Evolutionary conservation across 441 rosid species (phyloP).

Genomic region (Mallotus japonicus): DNA sequence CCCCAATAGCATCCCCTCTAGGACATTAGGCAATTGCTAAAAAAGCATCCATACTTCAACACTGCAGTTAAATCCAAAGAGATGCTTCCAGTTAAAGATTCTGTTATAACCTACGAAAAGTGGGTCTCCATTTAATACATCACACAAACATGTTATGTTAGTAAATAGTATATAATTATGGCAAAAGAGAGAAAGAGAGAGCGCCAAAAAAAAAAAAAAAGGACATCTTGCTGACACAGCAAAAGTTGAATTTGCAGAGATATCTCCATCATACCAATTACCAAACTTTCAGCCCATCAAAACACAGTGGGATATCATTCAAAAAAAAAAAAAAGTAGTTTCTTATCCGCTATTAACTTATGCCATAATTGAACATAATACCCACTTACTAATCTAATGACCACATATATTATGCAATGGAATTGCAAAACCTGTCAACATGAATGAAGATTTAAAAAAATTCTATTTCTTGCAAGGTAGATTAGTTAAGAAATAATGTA

Average conservation of each 20-base stretch:
- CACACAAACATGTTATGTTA: constrained; percentile 13
- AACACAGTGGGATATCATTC: constrained; percentile 6
- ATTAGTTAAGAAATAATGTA: not conserved
- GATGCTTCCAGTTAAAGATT: constrained; percentile 24
- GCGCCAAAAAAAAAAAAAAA: too few relatives aligned
- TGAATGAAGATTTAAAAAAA: not conserved
- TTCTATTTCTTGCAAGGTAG: not conserved
- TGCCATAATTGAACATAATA: constrained; percentile 1
- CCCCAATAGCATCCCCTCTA: constrained; percentile 31
- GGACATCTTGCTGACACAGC: constrained; percentile 6
- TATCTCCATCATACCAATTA: not conserved
- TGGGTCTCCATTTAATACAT: constrained; percentile 14
- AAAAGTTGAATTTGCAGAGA: not conserved
- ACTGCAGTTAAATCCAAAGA: constrained; percentile 42
- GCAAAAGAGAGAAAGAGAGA: not conserved
- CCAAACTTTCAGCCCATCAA: not conserved
- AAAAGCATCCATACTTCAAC: constrained; percentile 29
- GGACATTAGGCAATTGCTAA: constrained; percentile 33
- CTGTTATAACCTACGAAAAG: constrained; percentile 24
- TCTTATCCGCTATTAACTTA: not conserved
- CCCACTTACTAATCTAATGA: not conserved
- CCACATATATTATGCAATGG: not conserved
- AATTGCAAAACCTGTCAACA: not conserved
- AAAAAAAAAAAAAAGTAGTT: not conserved
- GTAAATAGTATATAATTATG: constrained; percentile 1